Conservation (phyloP, 2,329 filamentous ascomycete genomes). For the Alternaria conjuncta region DNA sequence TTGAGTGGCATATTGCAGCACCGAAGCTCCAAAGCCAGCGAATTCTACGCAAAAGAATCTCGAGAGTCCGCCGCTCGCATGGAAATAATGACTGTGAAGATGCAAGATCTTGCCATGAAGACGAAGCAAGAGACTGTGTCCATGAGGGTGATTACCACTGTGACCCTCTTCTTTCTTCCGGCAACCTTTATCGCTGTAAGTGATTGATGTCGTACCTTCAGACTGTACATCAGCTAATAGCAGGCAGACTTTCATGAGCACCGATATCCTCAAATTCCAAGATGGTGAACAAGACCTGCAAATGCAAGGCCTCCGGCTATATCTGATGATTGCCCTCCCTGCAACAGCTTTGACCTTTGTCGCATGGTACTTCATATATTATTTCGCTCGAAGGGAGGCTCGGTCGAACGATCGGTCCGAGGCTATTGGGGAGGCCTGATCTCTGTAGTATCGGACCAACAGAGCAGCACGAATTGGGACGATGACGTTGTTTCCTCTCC, state of each 20-base stretch:
- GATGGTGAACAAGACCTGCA: slow-evolving; percentile 19
- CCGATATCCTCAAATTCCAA: slow-evolving; percentile 43
- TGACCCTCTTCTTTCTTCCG: slow-evolving; percentile 53
- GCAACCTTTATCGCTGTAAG: slow-evolving; percentile 54
- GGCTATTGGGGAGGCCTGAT: background rate
- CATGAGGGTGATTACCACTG: slow-evolving; percentile 53
- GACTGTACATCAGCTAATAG: too few species aligned
- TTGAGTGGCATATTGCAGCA: slow-evolving; percentile 48
- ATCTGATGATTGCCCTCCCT: slow-evolving; percentile 44
- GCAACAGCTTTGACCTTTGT: slow-evolving; percentile 45
- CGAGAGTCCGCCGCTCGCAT: slow-evolving; percentile 35
- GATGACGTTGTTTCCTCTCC: too few species aligned
- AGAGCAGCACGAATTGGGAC: too few species aligned
- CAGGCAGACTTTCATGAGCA: slow-evolving; percentile 45
- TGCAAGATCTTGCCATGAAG: slow-evolving; percentile 45
- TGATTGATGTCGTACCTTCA: background rate
- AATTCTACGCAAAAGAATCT: slow-evolving; percentile 19
- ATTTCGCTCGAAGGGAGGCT: slow-evolving; percentile 25
- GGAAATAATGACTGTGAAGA: slow-evolving; percentile 32
- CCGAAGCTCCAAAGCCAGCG: slow-evolving; percentile 41
- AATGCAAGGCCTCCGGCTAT: slow-evolving; percentile 33
- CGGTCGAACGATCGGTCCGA: background rate
- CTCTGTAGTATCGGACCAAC: background rate
- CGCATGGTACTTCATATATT: slow-evolving; percentile 45
- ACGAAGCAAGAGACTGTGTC: slow-evolving; percentile 51